These are phyloP conservation scores for Tolypocladium endophyticum DNA, from an alignment of 2,329 filamentous ascomycete species.

Conservation along the genomic window DNA sequence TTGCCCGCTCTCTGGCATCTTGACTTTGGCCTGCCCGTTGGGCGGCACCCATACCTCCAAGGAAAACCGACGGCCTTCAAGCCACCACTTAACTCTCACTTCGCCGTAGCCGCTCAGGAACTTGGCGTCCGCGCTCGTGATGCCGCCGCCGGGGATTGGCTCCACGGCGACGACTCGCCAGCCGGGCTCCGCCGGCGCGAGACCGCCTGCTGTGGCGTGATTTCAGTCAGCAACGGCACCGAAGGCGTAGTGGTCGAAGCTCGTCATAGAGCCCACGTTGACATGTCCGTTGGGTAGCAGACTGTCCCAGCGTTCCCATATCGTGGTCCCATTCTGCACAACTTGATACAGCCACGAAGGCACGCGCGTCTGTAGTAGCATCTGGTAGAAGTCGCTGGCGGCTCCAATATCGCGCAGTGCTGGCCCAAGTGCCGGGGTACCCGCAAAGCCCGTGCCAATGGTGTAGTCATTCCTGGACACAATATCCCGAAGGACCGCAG, in stretches of 20 bases:
- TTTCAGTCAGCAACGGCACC: neutral
- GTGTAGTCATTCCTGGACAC: slow-evolving; percentile 20
- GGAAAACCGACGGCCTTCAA: neutral
- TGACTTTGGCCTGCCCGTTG: neutral
- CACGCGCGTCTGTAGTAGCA: neutral
- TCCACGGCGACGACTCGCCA: neutral
- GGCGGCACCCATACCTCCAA: neutral
- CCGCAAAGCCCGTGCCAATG: slow-evolving; percentile 32
- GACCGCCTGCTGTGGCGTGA: neutral
- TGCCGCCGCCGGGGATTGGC: neutral
- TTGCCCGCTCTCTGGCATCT: neutral
- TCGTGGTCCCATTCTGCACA: neutral
- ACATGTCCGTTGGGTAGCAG: neutral
- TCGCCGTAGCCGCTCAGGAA: neutral
- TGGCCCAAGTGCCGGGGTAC: slow-evolving; percentile 27
- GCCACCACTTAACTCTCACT: neutral
- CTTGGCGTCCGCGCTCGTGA: neutral
- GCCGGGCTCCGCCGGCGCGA: neutral
- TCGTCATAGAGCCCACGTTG: neutral
- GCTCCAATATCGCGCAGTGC: slow-evolving; percentile 13
- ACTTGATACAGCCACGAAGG: neutral
- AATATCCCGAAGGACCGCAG: slow-evolving; percentile 18
- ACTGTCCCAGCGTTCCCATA: neutral
- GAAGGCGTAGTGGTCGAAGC: neutral
- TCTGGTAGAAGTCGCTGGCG: neutral